These are phyloP conservation scores for Leptosphaerulina australis DNA, from an alignment of 2,329 filamentous ascomycete genomes.

Conservation along the genomic window DNA sequence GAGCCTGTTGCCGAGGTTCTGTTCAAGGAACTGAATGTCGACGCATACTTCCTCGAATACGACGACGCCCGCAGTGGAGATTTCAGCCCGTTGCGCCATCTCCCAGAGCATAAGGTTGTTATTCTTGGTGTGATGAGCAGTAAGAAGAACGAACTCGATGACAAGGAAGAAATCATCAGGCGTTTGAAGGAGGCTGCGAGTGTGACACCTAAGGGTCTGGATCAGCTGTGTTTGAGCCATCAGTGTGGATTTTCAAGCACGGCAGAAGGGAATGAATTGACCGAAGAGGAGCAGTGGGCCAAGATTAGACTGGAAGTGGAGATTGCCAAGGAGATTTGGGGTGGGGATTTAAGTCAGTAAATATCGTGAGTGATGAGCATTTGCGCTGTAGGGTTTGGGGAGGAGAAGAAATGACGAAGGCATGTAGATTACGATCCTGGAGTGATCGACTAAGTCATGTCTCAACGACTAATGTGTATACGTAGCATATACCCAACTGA, in stretches of 20 bases:
- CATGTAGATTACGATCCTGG: not conserved
- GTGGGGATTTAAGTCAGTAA: constrained; percentile 52
- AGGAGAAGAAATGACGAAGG: not conserved
- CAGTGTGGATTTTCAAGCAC: constrained; percentile 66
- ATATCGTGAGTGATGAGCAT: no score
- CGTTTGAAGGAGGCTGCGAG: constrained; percentile 47
- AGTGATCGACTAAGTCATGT: constrained; percentile 11
- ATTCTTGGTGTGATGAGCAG: constrained; percentile 62
- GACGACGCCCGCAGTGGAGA: constrained; percentile 63
- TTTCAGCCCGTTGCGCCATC: constrained; percentile 60
- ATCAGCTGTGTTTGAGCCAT: constrained; percentile 63
- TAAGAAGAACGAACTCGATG: constrained; percentile 64
- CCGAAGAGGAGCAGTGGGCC: constrained; percentile 63
- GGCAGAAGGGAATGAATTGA: constrained; percentile 62
- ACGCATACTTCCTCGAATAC: constrained; percentile 66
- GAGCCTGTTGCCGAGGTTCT: constrained; percentile 64
- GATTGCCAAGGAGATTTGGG: constrained; percentile 65
- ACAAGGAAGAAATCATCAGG: constrained; percentile 51
- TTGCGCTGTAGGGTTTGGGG: no score
- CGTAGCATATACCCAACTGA: constrained; percentile 15
- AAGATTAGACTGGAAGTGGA: constrained; percentile 62
- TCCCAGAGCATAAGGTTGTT: constrained; percentile 61
- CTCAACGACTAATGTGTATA: constrained; percentile 17
- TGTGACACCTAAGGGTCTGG: constrained; percentile 59
- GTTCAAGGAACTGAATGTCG: constrained; percentile 62